These are phyloP conservation scores for Phaffomyces antillensis DNA, from an alignment of 805 yeast genomes.

Conservation along the genomic window DNA sequence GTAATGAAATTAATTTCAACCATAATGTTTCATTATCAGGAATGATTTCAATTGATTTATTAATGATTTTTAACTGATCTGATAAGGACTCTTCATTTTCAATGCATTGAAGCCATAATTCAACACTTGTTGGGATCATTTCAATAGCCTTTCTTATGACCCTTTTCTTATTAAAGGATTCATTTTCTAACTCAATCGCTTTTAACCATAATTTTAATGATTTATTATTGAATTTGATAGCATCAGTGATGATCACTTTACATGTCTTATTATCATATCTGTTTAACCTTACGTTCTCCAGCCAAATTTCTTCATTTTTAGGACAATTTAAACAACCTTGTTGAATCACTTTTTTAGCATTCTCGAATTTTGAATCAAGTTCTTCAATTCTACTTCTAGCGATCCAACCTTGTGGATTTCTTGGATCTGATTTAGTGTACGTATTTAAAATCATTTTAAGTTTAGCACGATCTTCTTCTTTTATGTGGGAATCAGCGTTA, in stretches of 20 bases:
- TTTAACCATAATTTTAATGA: conserved; percentile 67
- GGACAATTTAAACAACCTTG: conserved; percentile 73
- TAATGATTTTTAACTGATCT: background rate
- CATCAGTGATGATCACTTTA: conserved; percentile 57
- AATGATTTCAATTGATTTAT: conserved; percentile 61
- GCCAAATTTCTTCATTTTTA: conserved; percentile 68
- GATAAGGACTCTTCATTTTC: conserved; percentile 40
- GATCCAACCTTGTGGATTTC: conserved; percentile 74
- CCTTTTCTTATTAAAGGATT: conserved; percentile 41
- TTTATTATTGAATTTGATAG: conserved; percentile 46
- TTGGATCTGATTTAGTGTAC: conserved; percentile 65
- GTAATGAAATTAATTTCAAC: conserved; percentile 46
- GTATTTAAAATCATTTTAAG: conserved; percentile 58
- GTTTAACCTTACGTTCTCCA: conserved; percentile 67
- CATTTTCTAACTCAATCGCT: conserved; percentile 62
- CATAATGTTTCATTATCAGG: conserved; percentile 63
- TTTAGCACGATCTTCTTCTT: conserved; percentile 49
- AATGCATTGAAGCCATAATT: conserved; percentile 65
- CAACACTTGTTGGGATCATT: conserved; percentile 45
- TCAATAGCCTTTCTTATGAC: conserved; percentile 69
- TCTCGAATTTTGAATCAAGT: conserved; percentile 43
- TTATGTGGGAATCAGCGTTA: conserved; percentile 1
- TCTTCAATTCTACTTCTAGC: conserved; percentile 78
- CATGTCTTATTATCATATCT: conserved; percentile 35
- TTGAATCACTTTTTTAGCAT: conserved; percentile 56